These are phyloP conservation scores for Eucalyptus pauciflora DNA, from an alignment of 345 rosid genomes.

Conservation along the genomic window DNA sequence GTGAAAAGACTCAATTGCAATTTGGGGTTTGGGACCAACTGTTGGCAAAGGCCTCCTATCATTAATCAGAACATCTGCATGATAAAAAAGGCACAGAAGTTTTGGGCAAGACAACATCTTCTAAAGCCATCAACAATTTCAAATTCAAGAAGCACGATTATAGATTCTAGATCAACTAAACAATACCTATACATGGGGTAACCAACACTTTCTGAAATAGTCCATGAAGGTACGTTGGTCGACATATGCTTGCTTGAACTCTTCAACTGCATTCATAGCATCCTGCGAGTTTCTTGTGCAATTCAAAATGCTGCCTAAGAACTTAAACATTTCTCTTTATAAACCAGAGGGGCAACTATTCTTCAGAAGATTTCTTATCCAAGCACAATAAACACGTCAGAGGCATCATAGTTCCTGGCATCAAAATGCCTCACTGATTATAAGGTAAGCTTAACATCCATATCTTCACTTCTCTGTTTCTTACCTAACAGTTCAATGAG, in stretches of 20 bases:
- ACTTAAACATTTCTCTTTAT: too few species aligned
- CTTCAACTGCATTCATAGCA: background rate
- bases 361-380: too few species aligned
- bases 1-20: constrained; percentile 40
- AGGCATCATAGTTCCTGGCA: constrained; percentile 24
- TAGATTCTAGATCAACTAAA: background rate
- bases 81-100: background rate
- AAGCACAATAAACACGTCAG: too few species aligned
- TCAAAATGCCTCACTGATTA: constrained; percentile 31
- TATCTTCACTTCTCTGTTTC: background rate
- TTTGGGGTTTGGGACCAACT: constrained; percentile 23
- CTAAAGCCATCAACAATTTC: background rate
- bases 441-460: background rate
- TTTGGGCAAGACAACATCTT: background rate
- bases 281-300: too few species aligned
- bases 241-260: constrained; percentile 14
- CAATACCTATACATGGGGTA: background rate
- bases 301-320: too few species aligned
- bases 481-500: background rate
- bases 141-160: background rate
- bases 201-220: background rate
- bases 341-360: too few species aligned
- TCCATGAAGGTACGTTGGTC: background rate
- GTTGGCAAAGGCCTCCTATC: constrained; percentile 17
- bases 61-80: constrained; percentile 19